A percentile compares a stretch with the other conserved stretches of the same genome.
These are phyloP conservation scores for Penicillium sp. DNA, from an alignment of 2,329 filamentous ascomycete species.

Conservation along the genomic window DNA sequence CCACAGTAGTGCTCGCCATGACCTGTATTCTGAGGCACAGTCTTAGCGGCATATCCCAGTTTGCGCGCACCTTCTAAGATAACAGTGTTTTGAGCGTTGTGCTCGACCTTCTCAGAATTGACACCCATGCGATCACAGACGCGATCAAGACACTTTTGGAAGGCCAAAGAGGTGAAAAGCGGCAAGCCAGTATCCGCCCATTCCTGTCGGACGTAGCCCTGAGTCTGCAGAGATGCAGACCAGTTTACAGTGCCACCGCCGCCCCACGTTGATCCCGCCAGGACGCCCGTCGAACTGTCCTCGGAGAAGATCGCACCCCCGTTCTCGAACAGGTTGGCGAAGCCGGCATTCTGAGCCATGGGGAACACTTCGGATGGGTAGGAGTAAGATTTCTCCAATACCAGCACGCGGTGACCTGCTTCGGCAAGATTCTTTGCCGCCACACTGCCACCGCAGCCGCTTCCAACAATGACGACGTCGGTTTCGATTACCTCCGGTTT, in stretches of 20 bases:
- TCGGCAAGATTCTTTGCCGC: conserved; percentile 78
- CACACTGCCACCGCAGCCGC: conserved; percentile 82
- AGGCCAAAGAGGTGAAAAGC: conserved; percentile 73
- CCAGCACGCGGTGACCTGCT: conserved; percentile 72
- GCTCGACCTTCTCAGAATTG: conserved; percentile 63
- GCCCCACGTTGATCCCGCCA: conserved; percentile 75
- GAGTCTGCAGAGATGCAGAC: conserved; percentile 68
- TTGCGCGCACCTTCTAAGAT: conserved; percentile 74
- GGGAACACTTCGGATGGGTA: conserved; percentile 72
- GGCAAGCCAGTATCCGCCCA: conserved; percentile 72
- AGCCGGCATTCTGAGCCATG: conserved; percentile 65
- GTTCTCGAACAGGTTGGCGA: conserved; percentile 68
- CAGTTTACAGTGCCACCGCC: conserved; percentile 90
- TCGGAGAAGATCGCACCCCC: conserved; percentile 60
- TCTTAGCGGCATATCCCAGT: conserved; percentile 69
- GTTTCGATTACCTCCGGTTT: conserved; percentile 66
- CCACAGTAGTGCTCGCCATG: conserved; percentile 74
- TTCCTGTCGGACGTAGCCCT: conserved; percentile 74
- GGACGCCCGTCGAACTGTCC: conserved; percentile 60
- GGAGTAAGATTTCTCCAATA: conserved; percentile 81
- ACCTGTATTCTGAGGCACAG: conserved; percentile 78
- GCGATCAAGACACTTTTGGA: conserved; percentile 75
- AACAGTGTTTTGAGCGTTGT: conserved; percentile 70
- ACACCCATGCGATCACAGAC: conserved; percentile 81
- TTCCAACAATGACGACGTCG: conserved; percentile 83